Base-by-base conservation (phyloP, 2,329 filamentous ascomycete genomes). In the Tolypocladium ovalisporum region DNA sequence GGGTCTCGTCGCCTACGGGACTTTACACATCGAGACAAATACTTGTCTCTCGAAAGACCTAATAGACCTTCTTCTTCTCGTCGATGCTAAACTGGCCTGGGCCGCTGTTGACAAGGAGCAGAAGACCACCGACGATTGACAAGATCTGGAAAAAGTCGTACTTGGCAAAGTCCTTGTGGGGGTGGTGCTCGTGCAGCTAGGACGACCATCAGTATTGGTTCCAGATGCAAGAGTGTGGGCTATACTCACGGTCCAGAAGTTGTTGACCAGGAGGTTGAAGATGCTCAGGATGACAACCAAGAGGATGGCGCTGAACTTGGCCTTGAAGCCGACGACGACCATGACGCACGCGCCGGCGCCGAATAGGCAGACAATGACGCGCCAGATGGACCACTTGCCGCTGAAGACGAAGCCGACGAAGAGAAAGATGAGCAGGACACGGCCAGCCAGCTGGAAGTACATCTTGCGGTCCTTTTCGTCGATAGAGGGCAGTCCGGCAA, bases 61-160 rank as follows among this genome's bases (percentile, higher is more conserved):
- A 51, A 29, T 99, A 99, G 65, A 99, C 94, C 84, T 99, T 99
- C 86, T 99, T 99, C 89, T 99, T 99, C 85, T 99, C 94, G 76
- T 99, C 94, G 74, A 97, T 93, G 73, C 89, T 96, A 81, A 97
- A 89, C 75, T 96, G 92, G 62, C 94, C 94, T 12, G 94, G 94
- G 61, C 94, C 94, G 84, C 94, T 97, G 84, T 99, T 99, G 77
- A 97, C 92, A 64, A 99, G 84, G 64, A 99, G 86, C 58, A 99
- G 82, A 58, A 99, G 89, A 73, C 94, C 94, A 63, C 94, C 94
- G 64, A 97, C 93, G 71, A 99, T 99, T 55, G 94, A 99, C 57
- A 99, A 82, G 67, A 97, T 97, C 80, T 99, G 94, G 86, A 99
- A 99, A 82, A 99, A 99, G 74, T 99, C 94, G 83, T 99, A 99